Percentiles rank a stretch among this genome's conserved stretches.
phyloP scores from a whole-genome alignment of 805 yeast genomes.

The Lipomyces starkeyi region DNA sequence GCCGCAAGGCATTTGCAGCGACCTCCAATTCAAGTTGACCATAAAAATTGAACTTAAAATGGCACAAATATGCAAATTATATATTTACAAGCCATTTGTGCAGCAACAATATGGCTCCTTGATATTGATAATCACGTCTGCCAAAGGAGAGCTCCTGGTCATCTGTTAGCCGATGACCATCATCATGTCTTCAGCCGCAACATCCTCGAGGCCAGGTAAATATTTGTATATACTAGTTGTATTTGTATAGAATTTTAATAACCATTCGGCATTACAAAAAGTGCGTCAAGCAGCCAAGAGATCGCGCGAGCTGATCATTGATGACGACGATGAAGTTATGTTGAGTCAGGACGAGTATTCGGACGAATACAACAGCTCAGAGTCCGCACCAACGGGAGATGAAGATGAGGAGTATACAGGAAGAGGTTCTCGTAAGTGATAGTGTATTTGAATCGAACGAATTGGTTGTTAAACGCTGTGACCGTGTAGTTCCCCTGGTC shows the following conservation, averaged over 20 bases:
- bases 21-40: no score
- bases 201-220: slow-evolving; percentile 9
- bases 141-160: no score
- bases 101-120: not conserved
- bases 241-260: not conserved
- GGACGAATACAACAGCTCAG: slow-evolving; percentile 30
- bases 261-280: not conserved
- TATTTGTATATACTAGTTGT: not conserved
- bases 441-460: not conserved
- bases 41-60: not conserved
- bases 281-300: slow-evolving; percentile 11
- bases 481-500: slow-evolving; percentile 16
- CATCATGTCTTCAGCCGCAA: slow-evolving; percentile 9
- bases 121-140: not conserved
- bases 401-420: slow-evolving; percentile 31
- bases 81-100: not conserved
- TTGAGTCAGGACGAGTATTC: slow-evolving; percentile 22
- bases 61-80: not conserved
- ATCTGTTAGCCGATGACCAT: no score
- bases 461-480: not conserved
- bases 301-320: slow-evolving; percentile 14
- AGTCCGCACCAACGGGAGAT: slow-evolving; percentile 33
- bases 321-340: slow-evolving; percentile 18
- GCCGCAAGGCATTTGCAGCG: no score
- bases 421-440: not conserved